phyloP scores from a whole-genome alignment of 768 basidiomycete genomes.

The Multifurca ochricompacta region DNA sequence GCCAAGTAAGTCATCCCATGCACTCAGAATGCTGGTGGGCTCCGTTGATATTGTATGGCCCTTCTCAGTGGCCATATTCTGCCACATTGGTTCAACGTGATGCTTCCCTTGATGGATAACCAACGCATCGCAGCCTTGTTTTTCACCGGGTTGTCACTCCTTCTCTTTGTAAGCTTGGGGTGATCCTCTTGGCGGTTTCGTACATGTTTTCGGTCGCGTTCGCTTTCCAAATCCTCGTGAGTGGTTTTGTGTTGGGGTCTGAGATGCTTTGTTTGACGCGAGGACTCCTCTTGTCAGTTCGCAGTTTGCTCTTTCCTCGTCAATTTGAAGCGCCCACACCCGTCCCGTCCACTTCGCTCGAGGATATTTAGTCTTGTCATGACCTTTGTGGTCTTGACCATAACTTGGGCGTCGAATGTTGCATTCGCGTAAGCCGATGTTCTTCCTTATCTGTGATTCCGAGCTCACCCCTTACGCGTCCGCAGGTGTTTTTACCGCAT shows the following conservation, averaged over 20 bases:
- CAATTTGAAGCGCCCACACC: conserved; percentile 15
- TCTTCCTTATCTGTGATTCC: not conserved
- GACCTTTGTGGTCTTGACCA: conserved; percentile 12
- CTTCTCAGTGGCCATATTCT: conserved; percentile 16
- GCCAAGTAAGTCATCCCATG: conserved; percentile 5
- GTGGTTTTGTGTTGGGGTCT: not conserved
- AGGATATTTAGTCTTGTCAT: conserved; percentile 14
- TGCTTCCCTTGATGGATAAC: conserved; percentile 16
- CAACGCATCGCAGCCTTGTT: conserved; percentile 11
- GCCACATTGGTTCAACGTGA: conserved; percentile 16
- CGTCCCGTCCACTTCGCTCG: conserved; percentile 15
- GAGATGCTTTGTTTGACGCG: not conserved
- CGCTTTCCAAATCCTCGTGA: conserved; percentile 17
- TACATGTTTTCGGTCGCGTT: conserved; percentile 21
- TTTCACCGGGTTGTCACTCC: conserved; percentile 12
- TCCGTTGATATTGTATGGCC: not conserved
- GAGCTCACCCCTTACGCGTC: not conserved
- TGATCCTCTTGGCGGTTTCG: conserved; percentile 18
- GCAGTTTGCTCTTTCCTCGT: conserved; percentile 16
- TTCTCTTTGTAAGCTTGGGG: conserved; percentile 18
- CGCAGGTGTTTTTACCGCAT: conserved; percentile 15
- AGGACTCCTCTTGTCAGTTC: conserved; percentile 1
- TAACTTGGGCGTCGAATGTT: conserved; percentile 16
- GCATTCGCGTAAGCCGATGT: conserved; percentile 8
- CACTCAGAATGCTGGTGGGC: not conserved